Conservation (phyloP, 306 rosid genomes). For the Dryas drummondii region DNA sequence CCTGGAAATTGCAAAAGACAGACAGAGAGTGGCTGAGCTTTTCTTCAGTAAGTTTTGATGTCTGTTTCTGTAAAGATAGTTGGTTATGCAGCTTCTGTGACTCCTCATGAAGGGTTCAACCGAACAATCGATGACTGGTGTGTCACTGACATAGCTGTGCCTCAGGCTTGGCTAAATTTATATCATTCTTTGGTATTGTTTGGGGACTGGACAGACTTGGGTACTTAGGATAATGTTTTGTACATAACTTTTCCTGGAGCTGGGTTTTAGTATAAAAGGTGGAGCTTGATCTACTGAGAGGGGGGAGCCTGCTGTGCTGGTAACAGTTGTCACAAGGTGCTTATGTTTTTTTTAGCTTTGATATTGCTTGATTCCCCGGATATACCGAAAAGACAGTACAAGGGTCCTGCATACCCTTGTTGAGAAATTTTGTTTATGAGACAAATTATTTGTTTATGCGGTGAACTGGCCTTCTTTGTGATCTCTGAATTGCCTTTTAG, state of each 20-base stretch:
- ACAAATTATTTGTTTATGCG: constrained; percentile 37
- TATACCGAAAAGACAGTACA: constrained; percentile 35
- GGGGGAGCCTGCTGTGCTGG: constrained; percentile 30
- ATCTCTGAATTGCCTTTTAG: constrained; percentile 45
- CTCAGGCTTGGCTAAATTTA: constrained; percentile 39
- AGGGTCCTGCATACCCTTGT: constrained; percentile 34
- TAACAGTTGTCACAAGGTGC: constrained; percentile 25
- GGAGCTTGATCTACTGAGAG: constrained; percentile 35
- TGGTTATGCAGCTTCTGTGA: constrained; percentile 46
- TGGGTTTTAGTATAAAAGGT: constrained; percentile 34
- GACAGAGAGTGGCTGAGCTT: constrained; percentile 46
- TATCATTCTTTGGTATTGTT: constrained; percentile 62
- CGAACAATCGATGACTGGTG: constrained; percentile 41
- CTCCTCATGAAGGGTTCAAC: constrained; percentile 44
- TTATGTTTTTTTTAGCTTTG: constrained; percentile 36
- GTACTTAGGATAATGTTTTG: constrained; percentile 52
- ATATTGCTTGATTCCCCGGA: constrained; percentile 40
- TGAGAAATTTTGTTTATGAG: constrained; percentile 63
- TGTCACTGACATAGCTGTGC: constrained; percentile 42
- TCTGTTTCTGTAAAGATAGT: constrained; percentile 44
- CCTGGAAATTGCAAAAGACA: constrained; percentile 80
- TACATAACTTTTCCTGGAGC: constrained; percentile 56
- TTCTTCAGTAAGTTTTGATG: constrained; percentile 19
- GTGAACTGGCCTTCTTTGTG: constrained; percentile 37
- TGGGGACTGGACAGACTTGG: constrained; percentile 48